Evolutionary conservation across 306 rosid genomes (phyloP), one percentile per base, ranked within the genome.

Genomic region (Inga oerstediana): DNA sequence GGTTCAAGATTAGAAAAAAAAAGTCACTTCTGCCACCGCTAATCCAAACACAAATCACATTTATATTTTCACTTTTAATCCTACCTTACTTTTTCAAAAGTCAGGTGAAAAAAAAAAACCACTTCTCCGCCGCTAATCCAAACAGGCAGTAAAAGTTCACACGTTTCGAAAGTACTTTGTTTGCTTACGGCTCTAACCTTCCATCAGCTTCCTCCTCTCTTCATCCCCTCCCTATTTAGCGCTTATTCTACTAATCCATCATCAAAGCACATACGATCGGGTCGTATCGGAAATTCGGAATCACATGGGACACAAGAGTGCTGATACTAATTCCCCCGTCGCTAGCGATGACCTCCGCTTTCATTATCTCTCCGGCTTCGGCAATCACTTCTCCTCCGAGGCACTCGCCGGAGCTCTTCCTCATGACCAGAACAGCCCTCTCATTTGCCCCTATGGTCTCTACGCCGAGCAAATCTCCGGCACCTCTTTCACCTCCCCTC

Each of bases 391-490:
- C 43, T 86, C 93, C 27, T 95, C 99, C 32, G 99, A 95, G 45
- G 91, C 98, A 12, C 79, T 95, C 52, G 67, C 92, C 83, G 97
- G 96, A 80, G 97, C 97, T 82, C 93, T 95, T 43, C 98, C 99
- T 1, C 48, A 58, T 3, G 88, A 58, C 34, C 99, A 95, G 86
- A 95, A 94, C 80, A 92, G 92, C 77, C 99, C 99, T n/a, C 93
- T 95, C 13, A 43, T 90, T 72, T 95, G 99, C 81, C 98, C 98
- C 4, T 90, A 79, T 61, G 93, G 92, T 72, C 98, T 95, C 85
- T 95, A 95, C 85, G 96, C 98, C 76, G 99, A 95, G 76, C 98
- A 95, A 86, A 84, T 95, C 65, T 95, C 99, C 54, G 99, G 99
- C 87, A 91, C 99, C 70, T 91, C 99, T 72, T 95, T 95, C 86